A percentile compares a stretch with the other conserved stretches of the same genome.
These are phyloP conservation scores for Leccinum subatratum DNA, from an alignment of 1,284 basidiomycete species.

Conservation along the genomic window DNA sequence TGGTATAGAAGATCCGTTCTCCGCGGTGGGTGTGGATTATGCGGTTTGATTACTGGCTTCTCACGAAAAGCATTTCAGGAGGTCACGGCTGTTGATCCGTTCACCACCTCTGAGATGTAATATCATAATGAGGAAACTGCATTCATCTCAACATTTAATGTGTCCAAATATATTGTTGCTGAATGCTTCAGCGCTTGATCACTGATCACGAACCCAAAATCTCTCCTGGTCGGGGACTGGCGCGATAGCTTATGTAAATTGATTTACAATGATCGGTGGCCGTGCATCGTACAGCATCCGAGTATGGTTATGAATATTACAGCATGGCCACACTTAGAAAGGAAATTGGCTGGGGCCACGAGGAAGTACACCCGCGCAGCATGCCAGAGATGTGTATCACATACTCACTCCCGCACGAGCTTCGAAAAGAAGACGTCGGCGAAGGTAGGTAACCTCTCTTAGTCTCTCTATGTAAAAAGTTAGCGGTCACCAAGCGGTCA, in stretches of 20 bases:
- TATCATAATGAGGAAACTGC: neutral
- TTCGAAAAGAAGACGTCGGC: neutral
- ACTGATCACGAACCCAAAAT: too few relatives aligned
- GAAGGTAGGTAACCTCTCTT: too few relatives aligned
- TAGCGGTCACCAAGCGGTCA: too few relatives aligned
- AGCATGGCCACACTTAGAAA: neutral
- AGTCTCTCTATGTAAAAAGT: too few relatives aligned
- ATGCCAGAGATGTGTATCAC: neutral
- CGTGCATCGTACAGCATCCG: too few relatives aligned
- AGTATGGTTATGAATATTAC: too few relatives aligned
- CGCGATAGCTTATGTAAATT: too few relatives aligned
- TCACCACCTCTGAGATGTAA: neutral
- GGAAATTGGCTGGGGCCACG: neutral
- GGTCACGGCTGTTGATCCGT: conserved; percentile 12
- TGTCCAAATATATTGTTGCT: too few relatives aligned
- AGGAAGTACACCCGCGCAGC: neutral
- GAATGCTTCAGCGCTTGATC: too few relatives aligned
- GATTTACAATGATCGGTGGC: too few relatives aligned
- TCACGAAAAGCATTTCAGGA: conserved; percentile 3
- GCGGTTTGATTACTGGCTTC: neutral
- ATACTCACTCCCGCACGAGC: neutral
- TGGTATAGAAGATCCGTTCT: conserved; percentile 13
- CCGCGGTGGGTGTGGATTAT: conserved; percentile 8
- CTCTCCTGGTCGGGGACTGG: too few relatives aligned
- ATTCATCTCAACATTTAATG: neutral